Base-by-base conservation (phyloP, 208 protist genomes). In the Porcisia hertigi region DNA sequence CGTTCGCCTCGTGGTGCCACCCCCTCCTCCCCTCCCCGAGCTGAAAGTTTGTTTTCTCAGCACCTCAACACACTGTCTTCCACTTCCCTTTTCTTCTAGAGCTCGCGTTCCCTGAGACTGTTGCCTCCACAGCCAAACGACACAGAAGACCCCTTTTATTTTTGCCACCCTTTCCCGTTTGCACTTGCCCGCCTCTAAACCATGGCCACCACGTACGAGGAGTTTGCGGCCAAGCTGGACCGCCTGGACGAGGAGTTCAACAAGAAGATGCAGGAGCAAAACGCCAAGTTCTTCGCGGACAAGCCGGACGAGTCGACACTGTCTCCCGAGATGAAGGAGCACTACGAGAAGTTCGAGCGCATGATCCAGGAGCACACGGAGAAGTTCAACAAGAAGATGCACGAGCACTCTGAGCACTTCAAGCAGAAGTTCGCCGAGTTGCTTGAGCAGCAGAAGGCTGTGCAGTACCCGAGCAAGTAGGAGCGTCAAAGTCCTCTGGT, bases 301-400 rank as follows among this genome's bases (percentile, higher is more conserved):
- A 96, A 96, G 84, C 93, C 93, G 52, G 92, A 95, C 67, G 92
- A 97, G 76, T 87, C 83, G 70, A 94, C 92, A 34, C 90, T 97
- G 74, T 97, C 93, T 12, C 92, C 92, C 52, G 92, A 97, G 83
- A 95, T 96, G 90, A 96, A 94, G 88, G 92, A 96, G 84, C 92
- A 96, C 90, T 97, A 96, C 74, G 92, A 95, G 73, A 94, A 95
- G 90, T 96, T 97, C 75, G 93, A 96, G 86, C 93, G 93, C 83
- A 94, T 97, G 88, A 97, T 96, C 83, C 86, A 97, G 88, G 91
- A 97, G 88, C 92, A 96, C 89, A 96, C 91, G 43, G 93, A 96
- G 39, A 97, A 97, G 85, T 97, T 97, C 87, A 96, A 93, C 86
- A 95, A 96, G 83, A 97, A 96, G 86, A 96, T 97, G 94, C 82